These are phyloP conservation scores for Geotrichum klebahnii DNA, from an alignment of 1,139 yeast genomes.

Conservation along the genomic window DNA sequence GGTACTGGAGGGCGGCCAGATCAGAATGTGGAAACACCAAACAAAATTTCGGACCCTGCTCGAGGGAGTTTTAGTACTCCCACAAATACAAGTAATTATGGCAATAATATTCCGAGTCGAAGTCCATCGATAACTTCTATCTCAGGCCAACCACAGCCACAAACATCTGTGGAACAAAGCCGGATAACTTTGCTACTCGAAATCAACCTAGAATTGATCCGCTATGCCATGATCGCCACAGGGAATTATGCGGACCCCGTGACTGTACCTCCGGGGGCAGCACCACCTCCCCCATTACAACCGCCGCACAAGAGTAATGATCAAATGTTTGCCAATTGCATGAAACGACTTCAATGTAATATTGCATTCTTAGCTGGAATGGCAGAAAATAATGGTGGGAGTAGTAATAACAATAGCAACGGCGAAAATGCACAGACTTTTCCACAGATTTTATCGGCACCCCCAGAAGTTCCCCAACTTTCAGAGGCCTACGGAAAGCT, in stretches of 20 bases:
- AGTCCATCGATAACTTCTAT: background rate
- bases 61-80: background rate
- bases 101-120: background rate
- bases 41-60: background rate
- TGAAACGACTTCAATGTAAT: conserved; percentile 38
- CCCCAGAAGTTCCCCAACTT: conserved; percentile 35
- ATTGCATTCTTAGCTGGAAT: conserved; percentile 34
- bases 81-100: background rate
- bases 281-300: background rate
- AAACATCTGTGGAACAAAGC: conserved; percentile 27
- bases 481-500: conserved; percentile 33
- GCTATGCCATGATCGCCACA: conserved; percentile 29
- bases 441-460: conserved; percentile 35
- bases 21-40: background rate
- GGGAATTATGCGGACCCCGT: conserved; percentile 20
- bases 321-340: conserved; percentile 29
- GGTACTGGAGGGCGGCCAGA: conserved; percentile 4
- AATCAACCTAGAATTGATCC: conserved; percentile 37
- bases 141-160: conserved; percentile 6
- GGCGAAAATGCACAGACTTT: conserved; percentile 24
- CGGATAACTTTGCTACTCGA: conserved; percentile 33
- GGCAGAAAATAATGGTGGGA: conserved; percentile 26
- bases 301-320: conserved; percentile 20
- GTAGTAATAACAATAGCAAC: conserved; percentile 19
- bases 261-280: background rate